Conservation (phyloP, 306 rosid genomes). For the Fragaria vesca region DNA sequence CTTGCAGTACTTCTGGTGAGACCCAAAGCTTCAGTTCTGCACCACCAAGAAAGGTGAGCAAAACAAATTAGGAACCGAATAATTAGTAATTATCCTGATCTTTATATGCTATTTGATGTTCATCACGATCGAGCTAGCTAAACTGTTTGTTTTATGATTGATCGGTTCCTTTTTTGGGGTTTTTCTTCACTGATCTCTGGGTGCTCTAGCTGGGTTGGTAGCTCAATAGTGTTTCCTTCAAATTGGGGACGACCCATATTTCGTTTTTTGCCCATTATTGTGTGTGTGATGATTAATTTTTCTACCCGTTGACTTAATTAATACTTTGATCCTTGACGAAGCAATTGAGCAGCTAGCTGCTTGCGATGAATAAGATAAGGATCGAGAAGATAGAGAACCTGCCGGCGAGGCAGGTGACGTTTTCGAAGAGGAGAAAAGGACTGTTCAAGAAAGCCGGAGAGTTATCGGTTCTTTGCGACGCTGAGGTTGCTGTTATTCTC, state of each 20-base stretch:
- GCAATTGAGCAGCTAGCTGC: not conserved
- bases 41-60: not conserved
- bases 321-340: not conserved
- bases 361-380: slow-evolving; percentile 36
- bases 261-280: not conserved
- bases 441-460: slow-evolving; percentile 46
- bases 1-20: not conserved
- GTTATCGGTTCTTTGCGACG: slow-evolving; percentile 45
- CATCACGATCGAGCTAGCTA: not conserved
- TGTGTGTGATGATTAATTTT: not conserved
- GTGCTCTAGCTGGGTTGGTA: not conserved
- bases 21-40: not conserved
- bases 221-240: not conserved
- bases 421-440: slow-evolving; percentile 45
- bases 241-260: not conserved
- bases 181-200: slow-evolving; percentile 5
- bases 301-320: not conserved
- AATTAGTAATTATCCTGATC: not conserved
- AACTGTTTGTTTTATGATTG: not conserved
- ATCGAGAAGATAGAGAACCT: slow-evolving; percentile 41
- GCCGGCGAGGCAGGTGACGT: slow-evolving; percentile 46
- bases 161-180: not conserved
- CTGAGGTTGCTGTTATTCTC: slow-evolving; percentile 36
- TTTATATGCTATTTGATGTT: not conserved
- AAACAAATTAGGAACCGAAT: not conserved